Evolutionary conservation across 768 basidiomycete genomes (phyloP), one percentile per base, ranked within the genome.

Genomic region (Pulveroboletus sp.): DNA sequence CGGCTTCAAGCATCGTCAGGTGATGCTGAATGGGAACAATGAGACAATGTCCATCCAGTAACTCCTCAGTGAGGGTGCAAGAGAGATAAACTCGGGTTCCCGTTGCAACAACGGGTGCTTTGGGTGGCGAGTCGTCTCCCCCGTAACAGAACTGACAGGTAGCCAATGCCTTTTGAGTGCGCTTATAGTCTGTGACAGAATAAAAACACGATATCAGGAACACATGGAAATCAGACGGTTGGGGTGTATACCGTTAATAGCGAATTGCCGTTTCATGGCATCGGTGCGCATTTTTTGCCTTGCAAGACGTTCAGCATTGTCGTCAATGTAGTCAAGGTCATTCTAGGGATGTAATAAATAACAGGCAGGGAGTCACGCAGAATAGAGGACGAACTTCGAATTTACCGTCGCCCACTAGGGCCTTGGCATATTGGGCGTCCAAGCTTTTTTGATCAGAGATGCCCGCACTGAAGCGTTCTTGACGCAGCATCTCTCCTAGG

Each of bases 21-120:
- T 93, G 85, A 65, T 99, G 96, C 57, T 97, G 91, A 12, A 96
- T 87, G 6, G 96, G 96, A 6, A 97, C 91, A 56, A 99, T 98
- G 26, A 93, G 73, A 62, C 93, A 95, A 63, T 99, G 96, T 0
- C 95, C 94, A 2, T 81, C 76, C 0, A 93, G 79, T n/a, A 99
- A 75, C 61, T 95, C 93, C 60, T 98, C 93, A 27, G 76, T 81
- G 18, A 81, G 67, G 6, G 94, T 93, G 62, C 93, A 91, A 6
- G 90, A 86, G n/a, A 99, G 80, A 62, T 95, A 99, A 6, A 76
- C 84, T 28, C 92, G 78, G 2, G 90, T 93, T 17, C 93, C 96
- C 78, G 93, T 85, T 5, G 94, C 91, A 50, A 97, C 73, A 31
- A 96, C 76, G 7, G 91, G 86, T 6, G 91, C 89, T 58, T 86